These are phyloP conservation scores for Alternaria solani DNA, from an alignment of 2,329 filamentous ascomycete species.

Conservation along the genomic window DNA sequence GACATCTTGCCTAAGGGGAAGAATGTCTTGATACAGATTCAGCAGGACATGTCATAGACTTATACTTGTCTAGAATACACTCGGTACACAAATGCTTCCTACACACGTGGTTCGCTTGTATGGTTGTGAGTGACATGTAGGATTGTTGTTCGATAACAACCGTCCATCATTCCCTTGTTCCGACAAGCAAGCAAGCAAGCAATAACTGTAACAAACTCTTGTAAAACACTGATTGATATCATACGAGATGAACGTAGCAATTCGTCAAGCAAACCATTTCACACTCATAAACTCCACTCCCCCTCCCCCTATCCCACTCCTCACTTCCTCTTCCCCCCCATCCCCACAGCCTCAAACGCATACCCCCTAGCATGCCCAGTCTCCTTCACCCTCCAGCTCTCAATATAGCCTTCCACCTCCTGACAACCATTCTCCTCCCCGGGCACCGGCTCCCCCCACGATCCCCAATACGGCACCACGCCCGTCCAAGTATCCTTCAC, in stretches of 20 bases:
- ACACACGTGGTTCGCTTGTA: background rate
- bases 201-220: background rate
- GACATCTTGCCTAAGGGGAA: background rate
- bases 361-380: constrained; percentile 29
- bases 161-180: background rate
- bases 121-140: background rate
- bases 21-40: background rate
- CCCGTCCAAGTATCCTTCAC: constrained; percentile 44
- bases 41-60: background rate
- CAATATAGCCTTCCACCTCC: constrained; percentile 69
- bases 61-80: background rate
- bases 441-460: constrained; percentile 43
- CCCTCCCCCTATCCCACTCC: background rate
- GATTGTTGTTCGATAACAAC: background rate
- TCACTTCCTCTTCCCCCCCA: constrained; percentile 13
- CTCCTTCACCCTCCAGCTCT: constrained; percentile 44
- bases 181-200: background rate
- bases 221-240: background rate
- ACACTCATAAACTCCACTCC: background rate
- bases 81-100: background rate
- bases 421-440: constrained; percentile 54
- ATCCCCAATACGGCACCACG: constrained; percentile 45
- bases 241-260: background rate
- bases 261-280: background rate
- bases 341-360: constrained; percentile 38